Conservation (phyloP, 768 basidiomycete genomes). For the Tulasnella sp. region DNA sequence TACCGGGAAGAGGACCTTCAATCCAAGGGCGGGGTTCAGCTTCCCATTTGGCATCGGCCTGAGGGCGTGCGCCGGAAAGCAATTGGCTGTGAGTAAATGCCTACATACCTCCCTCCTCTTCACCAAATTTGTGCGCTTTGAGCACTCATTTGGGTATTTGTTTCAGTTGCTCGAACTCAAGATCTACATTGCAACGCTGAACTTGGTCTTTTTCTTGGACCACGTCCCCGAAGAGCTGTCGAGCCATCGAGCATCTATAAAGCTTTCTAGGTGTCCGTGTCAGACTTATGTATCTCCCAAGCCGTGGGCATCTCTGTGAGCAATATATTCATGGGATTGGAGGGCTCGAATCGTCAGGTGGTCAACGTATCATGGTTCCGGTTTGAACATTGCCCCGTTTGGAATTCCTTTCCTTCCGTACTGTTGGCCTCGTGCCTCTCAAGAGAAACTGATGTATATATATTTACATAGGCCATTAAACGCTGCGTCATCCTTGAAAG, state of each 20-base stretch:
- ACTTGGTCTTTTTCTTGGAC: background rate
- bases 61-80: background rate
- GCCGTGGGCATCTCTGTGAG: background rate
- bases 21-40: background rate
- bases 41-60: background rate
- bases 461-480: no score
- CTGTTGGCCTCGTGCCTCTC: no score
- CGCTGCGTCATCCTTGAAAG: no score
- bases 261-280: background rate
- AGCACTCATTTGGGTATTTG: background rate
- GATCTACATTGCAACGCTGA: background rate
- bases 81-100: constrained; percentile 1
- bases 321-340: background rate
- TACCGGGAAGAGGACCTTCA: background rate
- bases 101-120: no score
- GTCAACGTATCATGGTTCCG: no score
- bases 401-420: no score
- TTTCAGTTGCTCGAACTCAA: background rate
- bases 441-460: no score
- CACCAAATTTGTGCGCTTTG: no score
- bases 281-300: background rate
- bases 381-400: no score
- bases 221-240: background rate
- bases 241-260: background rate
- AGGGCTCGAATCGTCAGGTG: no score